These are phyloP conservation scores for Pyrrhoderma lamaoense DNA, from an alignment of 1,284 basidiomycete species.

Conservation along the genomic window DNA sequence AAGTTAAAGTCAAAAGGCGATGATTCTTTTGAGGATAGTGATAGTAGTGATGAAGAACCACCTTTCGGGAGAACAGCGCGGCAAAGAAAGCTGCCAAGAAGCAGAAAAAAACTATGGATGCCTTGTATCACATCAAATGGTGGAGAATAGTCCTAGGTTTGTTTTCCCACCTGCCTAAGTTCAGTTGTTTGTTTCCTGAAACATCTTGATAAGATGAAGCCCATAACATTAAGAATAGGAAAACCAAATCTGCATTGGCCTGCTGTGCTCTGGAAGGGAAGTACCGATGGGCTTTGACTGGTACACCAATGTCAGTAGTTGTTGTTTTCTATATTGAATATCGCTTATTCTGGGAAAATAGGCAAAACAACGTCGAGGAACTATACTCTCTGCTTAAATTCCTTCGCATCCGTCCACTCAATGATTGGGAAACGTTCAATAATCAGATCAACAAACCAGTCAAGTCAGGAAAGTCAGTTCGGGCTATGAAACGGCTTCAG, in stretches of 20 bases:
- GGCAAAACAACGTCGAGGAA: conserved; percentile 86
- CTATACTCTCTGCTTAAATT: conserved; percentile 88
- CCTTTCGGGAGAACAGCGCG: conserved; percentile 36
- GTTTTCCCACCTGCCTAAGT: conserved; percentile 17
- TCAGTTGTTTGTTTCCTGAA: no score
- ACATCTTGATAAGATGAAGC: conserved; percentile 78
- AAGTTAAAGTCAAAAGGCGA: conserved; percentile 28
- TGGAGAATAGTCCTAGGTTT: conserved; percentile 79
- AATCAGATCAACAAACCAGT: conserved; percentile 75
- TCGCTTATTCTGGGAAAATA: conserved; percentile 20
- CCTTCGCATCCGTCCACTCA: conserved; percentile 76
- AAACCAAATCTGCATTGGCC: conserved; percentile 75
- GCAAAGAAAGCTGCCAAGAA: conserved; percentile 22
- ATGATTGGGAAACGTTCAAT: conserved; percentile 76
- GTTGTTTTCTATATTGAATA: not conserved
- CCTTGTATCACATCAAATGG: conserved; percentile 80
- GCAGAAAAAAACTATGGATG: conserved; percentile 44
- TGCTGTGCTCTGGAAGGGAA: conserved; percentile 75
- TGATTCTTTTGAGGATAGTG: conserved; percentile 26
- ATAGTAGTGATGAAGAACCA: conserved; percentile 26
- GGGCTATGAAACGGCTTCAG: conserved; percentile 81
- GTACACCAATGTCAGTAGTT: conserved; percentile 73
- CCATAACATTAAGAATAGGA: conserved; percentile 94
- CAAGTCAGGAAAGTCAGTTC: conserved; percentile 57
- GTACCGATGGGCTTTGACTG: conserved; percentile 86